A percentile compares a stretch with the other conserved stretches of the same genome.
phyloP scores from a whole-genome alignment of 371 early-diverging fungal genomes.

The Syncephalastrum sp. region DNA sequence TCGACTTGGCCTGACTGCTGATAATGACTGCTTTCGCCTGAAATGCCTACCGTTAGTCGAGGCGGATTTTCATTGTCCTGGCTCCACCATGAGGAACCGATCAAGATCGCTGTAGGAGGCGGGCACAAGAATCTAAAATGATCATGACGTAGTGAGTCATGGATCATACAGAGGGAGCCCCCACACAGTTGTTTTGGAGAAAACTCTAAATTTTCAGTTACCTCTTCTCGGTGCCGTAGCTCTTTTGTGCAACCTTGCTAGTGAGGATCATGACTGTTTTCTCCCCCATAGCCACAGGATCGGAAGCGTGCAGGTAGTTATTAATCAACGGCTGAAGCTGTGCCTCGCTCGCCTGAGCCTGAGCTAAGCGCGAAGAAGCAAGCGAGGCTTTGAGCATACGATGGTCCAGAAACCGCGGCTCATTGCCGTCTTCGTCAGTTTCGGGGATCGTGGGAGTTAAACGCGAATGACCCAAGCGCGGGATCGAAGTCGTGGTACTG shows the following conservation, averaged over 20 bases:
- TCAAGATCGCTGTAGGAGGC: conserved; percentile 67
- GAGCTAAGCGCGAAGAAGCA: neutral
- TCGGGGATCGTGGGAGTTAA: conserved; percentile 23
- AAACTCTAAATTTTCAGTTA: conserved; percentile 41
- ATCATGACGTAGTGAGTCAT: no score
- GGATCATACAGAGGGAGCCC: no score
- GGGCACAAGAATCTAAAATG: conserved; percentile 59
- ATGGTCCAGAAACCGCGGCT: conserved; percentile 1
- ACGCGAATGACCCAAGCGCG: no score
- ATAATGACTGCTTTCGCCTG: conserved; percentile 33
- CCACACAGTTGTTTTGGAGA: conserved; percentile 40
- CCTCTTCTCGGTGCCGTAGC: conserved; percentile 84
- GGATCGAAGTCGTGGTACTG: conserved; percentile 5
- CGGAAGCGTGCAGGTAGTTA: conserved; percentile 20
- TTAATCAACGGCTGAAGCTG: conserved; percentile 10
- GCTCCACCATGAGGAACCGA: conserved; percentile 63
- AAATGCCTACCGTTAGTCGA: conserved; percentile 45
- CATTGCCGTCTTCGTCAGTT: conserved; percentile 21
- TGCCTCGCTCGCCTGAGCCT: conserved; percentile 4
- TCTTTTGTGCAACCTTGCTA: conserved; percentile 82
- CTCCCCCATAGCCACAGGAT: conserved; percentile 48
- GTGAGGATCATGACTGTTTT: conserved; percentile 70
- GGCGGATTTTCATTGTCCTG: conserved; percentile 23
- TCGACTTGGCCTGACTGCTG: conserved; percentile 43
- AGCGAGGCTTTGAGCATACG: conserved; percentile 1